phyloP scores from a whole-genome alignment of 2,329 filamentous ascomycete genomes.

The Escovopsis sp. region DNA sequence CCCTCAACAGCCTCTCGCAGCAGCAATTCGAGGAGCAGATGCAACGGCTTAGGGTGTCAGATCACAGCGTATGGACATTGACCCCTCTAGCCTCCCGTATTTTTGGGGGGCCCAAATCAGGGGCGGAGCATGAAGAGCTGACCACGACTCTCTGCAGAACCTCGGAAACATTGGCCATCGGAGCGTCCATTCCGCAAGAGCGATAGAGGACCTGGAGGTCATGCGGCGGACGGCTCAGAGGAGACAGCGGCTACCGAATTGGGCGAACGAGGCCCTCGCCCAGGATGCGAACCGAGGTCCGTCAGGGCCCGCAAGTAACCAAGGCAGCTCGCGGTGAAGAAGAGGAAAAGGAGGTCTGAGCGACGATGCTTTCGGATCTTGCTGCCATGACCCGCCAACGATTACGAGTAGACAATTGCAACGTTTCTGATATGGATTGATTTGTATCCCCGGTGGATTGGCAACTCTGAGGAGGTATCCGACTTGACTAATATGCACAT shows the following conservation, averaged over 20 bases:
- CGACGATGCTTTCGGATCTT: too few species aligned
- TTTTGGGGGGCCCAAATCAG: background rate
- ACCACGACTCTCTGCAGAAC: slow-evolving; percentile 13
- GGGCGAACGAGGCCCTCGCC: slow-evolving; percentile 14
- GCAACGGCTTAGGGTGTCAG: slow-evolving; percentile 9
- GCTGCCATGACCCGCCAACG: too few species aligned
- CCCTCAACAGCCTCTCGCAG: slow-evolving; percentile 13
- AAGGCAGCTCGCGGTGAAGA: too few species aligned
- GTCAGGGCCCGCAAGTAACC: background rate
- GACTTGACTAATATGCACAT: too few species aligned
- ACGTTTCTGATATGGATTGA: too few species aligned
- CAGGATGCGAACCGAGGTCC: background rate
- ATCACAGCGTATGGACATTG: slow-evolving; percentile 19
- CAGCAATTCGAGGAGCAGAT: slow-evolving; percentile 13
- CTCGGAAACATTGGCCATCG: slow-evolving; percentile 16
- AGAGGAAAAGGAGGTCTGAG: background rate
- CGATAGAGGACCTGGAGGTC: slow-evolving; percentile 17
- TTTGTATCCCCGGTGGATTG: too few species aligned
- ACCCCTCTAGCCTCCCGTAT: background rate
- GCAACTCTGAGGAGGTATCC: too few species aligned
- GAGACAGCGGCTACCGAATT: slow-evolving; percentile 15
- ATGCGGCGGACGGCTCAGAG: slow-evolving; percentile 20
- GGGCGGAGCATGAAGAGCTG: background rate
- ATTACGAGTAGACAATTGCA: too few species aligned
- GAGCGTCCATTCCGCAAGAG: slow-evolving; percentile 5